Evolutionary conservation across 208 protist species (phyloP).

Genomic region (Acanthamoeba quina): DNA sequence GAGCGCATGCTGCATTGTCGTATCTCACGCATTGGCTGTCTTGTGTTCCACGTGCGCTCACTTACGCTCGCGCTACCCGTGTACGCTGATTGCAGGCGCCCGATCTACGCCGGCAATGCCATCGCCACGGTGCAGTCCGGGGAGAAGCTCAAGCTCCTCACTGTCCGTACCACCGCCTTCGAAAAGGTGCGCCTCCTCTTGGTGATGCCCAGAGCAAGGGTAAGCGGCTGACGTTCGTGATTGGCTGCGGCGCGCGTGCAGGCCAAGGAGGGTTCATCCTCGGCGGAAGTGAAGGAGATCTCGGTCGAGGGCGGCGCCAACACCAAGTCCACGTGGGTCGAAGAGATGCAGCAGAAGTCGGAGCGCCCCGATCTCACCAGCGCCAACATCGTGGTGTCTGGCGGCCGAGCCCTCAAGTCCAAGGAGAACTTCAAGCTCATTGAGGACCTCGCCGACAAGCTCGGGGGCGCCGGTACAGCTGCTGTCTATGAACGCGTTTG

Average conservation of each 20-base stretch:
- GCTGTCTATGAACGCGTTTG: no score
- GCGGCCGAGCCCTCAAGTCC: slow-evolving; percentile 96
- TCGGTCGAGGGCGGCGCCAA: slow-evolving; percentile 21
- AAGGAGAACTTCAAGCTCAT: slow-evolving; percentile 98
- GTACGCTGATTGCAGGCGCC: slow-evolving; percentile 86
- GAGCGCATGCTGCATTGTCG: not conserved
- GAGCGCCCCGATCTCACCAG: slow-evolving; percentile 96
- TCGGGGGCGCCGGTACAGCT: slow-evolving; percentile 94
- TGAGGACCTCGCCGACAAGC: slow-evolving; percentile 95
- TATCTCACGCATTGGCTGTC: not conserved
- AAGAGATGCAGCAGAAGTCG: slow-evolving; percentile 80
- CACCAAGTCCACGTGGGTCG: slow-evolving; percentile 85
- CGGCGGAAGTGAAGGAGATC: slow-evolving; percentile 70
- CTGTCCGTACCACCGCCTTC: slow-evolving; percentile 95
- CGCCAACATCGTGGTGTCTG: slow-evolving; percentile 95
- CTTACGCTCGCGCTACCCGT: not conserved
- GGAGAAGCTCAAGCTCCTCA: slow-evolving; percentile 96
- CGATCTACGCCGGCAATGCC: slow-evolving; percentile 98
- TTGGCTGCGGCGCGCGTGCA: not conserved
- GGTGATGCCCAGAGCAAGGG: not conserved
- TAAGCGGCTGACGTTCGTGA: no score
- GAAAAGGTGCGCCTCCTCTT: slow-evolving; percentile 81
- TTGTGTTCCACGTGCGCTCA: not conserved
- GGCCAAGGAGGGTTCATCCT: slow-evolving; percentile 41
- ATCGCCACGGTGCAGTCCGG: slow-evolving; percentile 95